Evolutionary conservation across 176 grass and related monocot genomes (phyloP).

Genomic region (Secale cereale): DNA sequence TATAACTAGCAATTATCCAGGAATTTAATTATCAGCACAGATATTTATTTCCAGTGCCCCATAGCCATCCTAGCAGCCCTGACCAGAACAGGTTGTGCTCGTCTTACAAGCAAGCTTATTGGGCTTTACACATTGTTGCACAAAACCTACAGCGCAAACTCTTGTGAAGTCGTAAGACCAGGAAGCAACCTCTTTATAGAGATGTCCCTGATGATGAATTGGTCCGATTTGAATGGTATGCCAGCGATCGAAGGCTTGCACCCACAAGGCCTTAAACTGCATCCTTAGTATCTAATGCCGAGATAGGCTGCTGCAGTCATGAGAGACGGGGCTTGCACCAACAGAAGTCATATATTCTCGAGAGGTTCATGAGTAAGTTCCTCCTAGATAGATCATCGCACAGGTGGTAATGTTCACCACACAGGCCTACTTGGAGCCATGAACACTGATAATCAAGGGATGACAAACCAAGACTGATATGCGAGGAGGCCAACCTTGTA

Average conservation of each 20-base stretch:
- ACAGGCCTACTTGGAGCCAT: no score
- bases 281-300: not conserved
- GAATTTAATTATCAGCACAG: not conserved
- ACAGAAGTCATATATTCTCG: no score
- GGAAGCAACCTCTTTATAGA: not conserved
- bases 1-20: not conserved
- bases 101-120: not conserved
- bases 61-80: no score
- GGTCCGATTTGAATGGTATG: not conserved
- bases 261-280: no score
- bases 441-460: no score
- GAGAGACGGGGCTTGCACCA: not conserved
- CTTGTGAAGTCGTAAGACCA: not conserved
- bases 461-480: no score
- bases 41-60: not conserved
- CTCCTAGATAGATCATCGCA: no score
- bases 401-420: no score
- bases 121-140: not conserved
- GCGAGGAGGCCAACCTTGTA: constrained; percentile 57
- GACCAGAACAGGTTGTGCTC: not conserved
- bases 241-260: not conserved
- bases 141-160: not conserved
- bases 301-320: not conserved
- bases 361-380: no score
- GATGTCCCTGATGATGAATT: not conserved